Evolutionary conservation across 1,284 basidiomycete genomes (phyloP), one percentile per base, ranked within the genome.

Genomic region (Flammula alnicola): DNA sequence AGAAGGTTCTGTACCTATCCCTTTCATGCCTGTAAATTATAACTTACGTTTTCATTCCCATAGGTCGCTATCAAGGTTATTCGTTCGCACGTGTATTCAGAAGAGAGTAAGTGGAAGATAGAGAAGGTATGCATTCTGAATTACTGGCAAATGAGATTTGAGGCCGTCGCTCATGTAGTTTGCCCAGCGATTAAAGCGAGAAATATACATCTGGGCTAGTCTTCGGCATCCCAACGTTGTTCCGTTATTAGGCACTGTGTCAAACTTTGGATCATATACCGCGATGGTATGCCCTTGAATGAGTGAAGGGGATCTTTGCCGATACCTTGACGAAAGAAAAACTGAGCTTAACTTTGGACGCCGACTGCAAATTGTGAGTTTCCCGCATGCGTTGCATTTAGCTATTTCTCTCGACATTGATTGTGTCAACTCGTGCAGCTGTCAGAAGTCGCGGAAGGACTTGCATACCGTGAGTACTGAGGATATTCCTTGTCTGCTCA

Each of bases 211-310:
- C 1, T 67, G 65, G 65, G 37, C 55, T 19, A 46, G 55, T 10
- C 50, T 67, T 26, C 16, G 57, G 12, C 64, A 66, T 48, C 51
- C 53, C 17, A 65, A 67, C 42, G 47, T 67, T 20, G 6, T 59
- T 54, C 2, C 42, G 61, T 11, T 47, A 52, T 29, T 43, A 30
- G 65, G 65, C 1, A 56, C 56, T 11, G 57, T 56, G 5, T 52
- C 38, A 20, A 55, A 56, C 39, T 64, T 63, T 47, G 64, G 63
- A 1, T 44, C 53, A 5, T 57, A 59, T 22, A 37, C 56, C 20
- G 57, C 62, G 3, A 59, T 66, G 56, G 64, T 67, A 6, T 64
- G 62, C 44, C 65, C 65, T 0, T 67, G 65, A 64, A 55, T 61
- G 36, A 53, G 52, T 9, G 56, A 60, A 25, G 64, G 65, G 1